phyloP scores from a whole-genome alignment of 1,284 basidiomycete species.

The Moesziomyces parantarcticus region DNA sequence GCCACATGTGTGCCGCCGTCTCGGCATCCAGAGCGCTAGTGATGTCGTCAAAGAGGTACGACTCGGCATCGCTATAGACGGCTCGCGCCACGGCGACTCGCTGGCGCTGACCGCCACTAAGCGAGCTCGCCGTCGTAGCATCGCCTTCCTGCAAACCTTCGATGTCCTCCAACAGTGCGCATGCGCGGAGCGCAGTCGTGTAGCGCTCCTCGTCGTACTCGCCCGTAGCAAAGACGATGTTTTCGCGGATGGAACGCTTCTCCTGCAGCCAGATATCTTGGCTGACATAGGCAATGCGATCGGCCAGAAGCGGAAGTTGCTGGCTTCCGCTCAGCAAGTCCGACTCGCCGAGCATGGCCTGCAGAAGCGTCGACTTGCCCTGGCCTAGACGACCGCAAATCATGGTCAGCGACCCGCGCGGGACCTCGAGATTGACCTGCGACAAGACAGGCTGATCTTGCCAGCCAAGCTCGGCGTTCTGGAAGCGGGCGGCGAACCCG shows the following conservation, averaged over 20 bases:
- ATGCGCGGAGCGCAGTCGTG: conserved; percentile 48
- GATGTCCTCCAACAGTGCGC: conserved; percentile 58
- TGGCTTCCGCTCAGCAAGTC: conserved; percentile 45
- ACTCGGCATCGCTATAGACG: conserved; percentile 57
- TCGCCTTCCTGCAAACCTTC: conserved; percentile 57
- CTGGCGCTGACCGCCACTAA: conserved; percentile 64
- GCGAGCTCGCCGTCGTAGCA: conserved; percentile 52
- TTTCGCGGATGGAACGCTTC: conserved; percentile 54
- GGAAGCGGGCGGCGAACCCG: conserved; percentile 35
- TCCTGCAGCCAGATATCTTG: conserved; percentile 61
- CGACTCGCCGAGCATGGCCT: conserved; percentile 59
- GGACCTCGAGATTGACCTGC: conserved; percentile 46
- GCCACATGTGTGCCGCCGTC: conserved; percentile 71
- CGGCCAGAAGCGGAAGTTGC: conserved; percentile 26
- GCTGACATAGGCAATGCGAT: conserved; percentile 55
- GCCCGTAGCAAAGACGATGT: conserved; percentile 58
- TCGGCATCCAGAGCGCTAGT: conserved; percentile 74
- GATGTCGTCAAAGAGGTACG: conserved; percentile 64
- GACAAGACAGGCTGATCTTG: conserved; percentile 17
- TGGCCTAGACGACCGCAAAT: conserved; percentile 60
- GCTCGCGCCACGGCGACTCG: conserved; percentile 62
- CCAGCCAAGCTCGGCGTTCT: conserved; percentile 42
- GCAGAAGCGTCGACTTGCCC: conserved; percentile 62
- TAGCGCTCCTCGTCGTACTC: conserved; percentile 55
- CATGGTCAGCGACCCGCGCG: conserved; percentile 44